phyloP scores from a whole-genome alignment of 805 yeast species.

The Starmerella sirachaensis region DNA sequence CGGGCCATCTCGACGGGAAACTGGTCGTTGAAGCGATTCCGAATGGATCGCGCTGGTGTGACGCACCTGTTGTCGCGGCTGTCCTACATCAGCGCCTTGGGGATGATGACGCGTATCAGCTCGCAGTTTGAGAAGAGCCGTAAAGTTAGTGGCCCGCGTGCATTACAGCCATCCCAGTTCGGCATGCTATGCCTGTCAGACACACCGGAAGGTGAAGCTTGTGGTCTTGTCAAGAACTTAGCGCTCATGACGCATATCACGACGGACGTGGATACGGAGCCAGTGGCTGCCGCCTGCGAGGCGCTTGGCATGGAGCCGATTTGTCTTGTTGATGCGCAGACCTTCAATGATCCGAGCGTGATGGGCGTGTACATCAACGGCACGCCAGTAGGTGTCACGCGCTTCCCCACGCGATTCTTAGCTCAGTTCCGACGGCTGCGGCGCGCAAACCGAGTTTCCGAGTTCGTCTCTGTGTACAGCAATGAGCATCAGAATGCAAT shows the following conservation, averaged over 20 bases:
- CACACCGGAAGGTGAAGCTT: slow-evolving; percentile 99
- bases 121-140: slow-evolving; percentile 98
- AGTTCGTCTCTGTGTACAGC: slow-evolving; percentile 79
- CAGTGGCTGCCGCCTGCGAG: slow-evolving; percentile 64
- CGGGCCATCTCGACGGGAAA: slow-evolving; percentile 97
- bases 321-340: slow-evolving; percentile 65
- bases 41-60: slow-evolving; percentile 99
- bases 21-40: slow-evolving; percentile 96
- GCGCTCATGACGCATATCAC: slow-evolving; percentile 98
- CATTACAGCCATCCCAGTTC: slow-evolving; percentile 95
- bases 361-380: slow-evolving; percentile 87
- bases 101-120: slow-evolving; percentile 99
- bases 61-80: slow-evolving; percentile 89
- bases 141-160: slow-evolving; percentile 97
- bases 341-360: slow-evolving; percentile 63
- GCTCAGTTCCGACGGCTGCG: slow-evolving; percentile 64
- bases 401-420: slow-evolving; percentile 78
- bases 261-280: slow-evolving; percentile 93
- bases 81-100: slow-evolving; percentile 86
- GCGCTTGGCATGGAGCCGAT: slow-evolving; percentile 85
- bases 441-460: slow-evolving; percentile 75
- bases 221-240: slow-evolving; percentile 93
- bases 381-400: slow-evolving; percentile 81
- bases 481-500: slow-evolving; percentile 86
- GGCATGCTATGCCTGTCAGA: slow-evolving; percentile 98